phyloP scores from a whole-genome alignment of 1,284 basidiomycete species.

The Fistulina hepatica region DNA sequence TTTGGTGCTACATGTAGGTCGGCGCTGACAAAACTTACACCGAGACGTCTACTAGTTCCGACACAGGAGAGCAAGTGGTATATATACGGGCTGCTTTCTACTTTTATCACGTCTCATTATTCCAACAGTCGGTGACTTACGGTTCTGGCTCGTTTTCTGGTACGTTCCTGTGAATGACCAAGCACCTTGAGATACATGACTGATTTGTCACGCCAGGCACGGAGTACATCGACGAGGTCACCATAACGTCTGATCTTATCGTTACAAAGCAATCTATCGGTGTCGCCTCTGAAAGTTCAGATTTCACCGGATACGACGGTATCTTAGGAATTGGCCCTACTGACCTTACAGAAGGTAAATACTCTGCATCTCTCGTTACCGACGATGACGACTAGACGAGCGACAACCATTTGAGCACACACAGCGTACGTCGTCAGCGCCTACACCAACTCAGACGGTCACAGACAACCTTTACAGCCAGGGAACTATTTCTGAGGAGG shows the following conservation, averaged over 20 bases:
- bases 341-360: constrained; percentile 29
- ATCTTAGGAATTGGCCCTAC: constrained; percentile 45
- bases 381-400: background rate
- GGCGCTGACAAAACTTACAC: constrained; percentile 25
- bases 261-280: constrained; percentile 42
- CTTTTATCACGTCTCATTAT: no score
- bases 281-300: constrained; percentile 28
- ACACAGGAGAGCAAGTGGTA: no score
- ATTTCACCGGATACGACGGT: constrained; percentile 28
- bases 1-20: constrained; percentile 24
- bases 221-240: constrained; percentile 37
- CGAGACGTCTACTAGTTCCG: constrained; percentile 27
- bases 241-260: constrained; percentile 25
- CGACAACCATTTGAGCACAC: background rate
- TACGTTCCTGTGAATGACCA: constrained; percentile 10
- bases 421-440: constrained; percentile 33
- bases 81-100: no score
- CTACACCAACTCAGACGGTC: constrained; percentile 31
- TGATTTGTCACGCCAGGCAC: constrained; percentile 22
- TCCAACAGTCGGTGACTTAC: constrained; percentile 32
- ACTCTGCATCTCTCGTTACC: no score
- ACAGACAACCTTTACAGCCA: constrained; percentile 15
- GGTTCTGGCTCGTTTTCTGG: constrained; percentile 41
- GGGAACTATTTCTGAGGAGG: constrained; percentile 14
- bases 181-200: background rate